These are phyloP conservation scores for Skeletonema grethae DNA, from an alignment of 108 stramenopile species.

Conservation along the genomic window DNA sequence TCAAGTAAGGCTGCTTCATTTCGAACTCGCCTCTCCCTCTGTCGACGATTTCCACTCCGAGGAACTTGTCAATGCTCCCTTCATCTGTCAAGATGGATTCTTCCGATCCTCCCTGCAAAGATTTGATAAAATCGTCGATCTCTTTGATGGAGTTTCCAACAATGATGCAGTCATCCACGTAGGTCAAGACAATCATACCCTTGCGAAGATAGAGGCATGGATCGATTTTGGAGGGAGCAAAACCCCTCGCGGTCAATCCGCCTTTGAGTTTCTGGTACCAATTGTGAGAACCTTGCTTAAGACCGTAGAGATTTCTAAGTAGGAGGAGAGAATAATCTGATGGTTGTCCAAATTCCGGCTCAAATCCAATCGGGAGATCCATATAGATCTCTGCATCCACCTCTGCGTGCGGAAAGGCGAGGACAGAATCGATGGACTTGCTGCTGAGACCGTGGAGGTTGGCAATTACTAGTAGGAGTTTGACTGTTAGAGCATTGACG, in stretches of 20 bases:
- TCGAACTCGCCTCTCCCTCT: constrained; percentile 33
- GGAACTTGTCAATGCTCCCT: constrained; percentile 54
- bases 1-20: constrained; percentile 51
- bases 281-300: constrained; percentile 28
- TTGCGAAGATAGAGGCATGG: constrained; percentile 9
- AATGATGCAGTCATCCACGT: constrained; percentile 56
- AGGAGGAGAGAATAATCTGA: constrained; percentile 1
- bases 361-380: constrained; percentile 21
- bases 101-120: constrained; percentile 10
- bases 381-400: constrained; percentile 30
- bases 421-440: constrained; percentile 32
- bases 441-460: constrained; percentile 11
- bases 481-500: constrained; percentile 18
- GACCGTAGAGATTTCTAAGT: constrained; percentile 24
- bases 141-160: constrained; percentile 24
- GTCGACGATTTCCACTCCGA: constrained; percentile 46
- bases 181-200: constrained; percentile 5
- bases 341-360: constrained; percentile 11
- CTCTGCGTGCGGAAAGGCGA: constrained; percentile 42
- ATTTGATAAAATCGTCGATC: constrained; percentile 36
- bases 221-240: constrained; percentile 8
- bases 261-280: constrained; percentile 20
- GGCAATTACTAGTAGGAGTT: not conserved
- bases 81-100: constrained; percentile 40
- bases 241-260: constrained; percentile 2